These are phyloP conservation scores for Dissophora ornata DNA, from an alignment of 192 early-diverging fungal species.

Conservation along the genomic window DNA sequence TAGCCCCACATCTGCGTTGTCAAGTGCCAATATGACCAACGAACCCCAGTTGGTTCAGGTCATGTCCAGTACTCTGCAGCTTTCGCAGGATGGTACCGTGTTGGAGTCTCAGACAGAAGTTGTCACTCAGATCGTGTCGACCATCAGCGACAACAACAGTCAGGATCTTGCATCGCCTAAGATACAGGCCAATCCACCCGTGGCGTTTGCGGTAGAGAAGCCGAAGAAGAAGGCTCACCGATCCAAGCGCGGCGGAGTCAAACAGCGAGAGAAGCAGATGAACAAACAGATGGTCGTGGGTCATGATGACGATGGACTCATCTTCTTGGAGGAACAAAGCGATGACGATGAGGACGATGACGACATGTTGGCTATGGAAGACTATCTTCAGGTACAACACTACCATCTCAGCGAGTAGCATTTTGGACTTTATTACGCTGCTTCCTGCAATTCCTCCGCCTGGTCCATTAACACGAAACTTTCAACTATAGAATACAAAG, in stretches of 20 bases:
- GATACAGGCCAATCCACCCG: background rate
- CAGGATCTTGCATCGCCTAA: background rate
- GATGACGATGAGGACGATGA: conserved; percentile 55
- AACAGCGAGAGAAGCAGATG: conserved; percentile 33
- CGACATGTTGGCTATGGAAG: conserved; percentile 24
- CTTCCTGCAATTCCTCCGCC: too few species aligned
- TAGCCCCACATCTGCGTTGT: background rate
- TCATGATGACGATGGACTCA: conserved; percentile 48
- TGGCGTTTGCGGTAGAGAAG: background rate
- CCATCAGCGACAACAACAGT: background rate
- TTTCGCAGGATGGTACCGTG: background rate
- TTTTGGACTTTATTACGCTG: too few species aligned
- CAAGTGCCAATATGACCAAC: background rate
- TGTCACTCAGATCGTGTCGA: background rate
- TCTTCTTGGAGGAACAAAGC: conserved; percentile 28
- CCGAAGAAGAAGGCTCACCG: conserved; percentile 52
- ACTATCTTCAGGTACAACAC: conserved; percentile 34
- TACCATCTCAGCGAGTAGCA: too few species aligned
- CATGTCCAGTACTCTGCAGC: background rate
- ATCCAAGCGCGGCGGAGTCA: conserved; percentile 45
- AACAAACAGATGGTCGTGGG: conserved; percentile 34
- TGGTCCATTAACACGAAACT: too few species aligned
- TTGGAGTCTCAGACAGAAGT: conserved; percentile 10
- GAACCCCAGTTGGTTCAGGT: background rate
- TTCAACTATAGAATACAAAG: conserved; percentile 27